These are phyloP conservation scores for Epichloe uncinata DNA, from an alignment of 2,329 filamentous ascomycete species.

Conservation along the genomic window DNA sequence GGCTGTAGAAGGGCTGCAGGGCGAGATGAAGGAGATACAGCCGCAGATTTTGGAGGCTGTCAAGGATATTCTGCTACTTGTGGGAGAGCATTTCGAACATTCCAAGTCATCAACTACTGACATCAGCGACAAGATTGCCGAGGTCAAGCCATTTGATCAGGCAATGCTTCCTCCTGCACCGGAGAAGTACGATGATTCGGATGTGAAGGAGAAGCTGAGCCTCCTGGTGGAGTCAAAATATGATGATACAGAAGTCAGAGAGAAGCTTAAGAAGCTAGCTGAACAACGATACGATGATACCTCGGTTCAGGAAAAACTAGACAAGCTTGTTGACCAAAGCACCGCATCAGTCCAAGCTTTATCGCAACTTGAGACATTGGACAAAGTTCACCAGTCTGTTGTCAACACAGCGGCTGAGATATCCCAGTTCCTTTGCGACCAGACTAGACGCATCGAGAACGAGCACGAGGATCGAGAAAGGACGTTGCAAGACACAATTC, in stretches of 20 bases:
- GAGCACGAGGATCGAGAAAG: slow-evolving; percentile 69
- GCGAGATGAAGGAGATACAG: slow-evolving; percentile 67
- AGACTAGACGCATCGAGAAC: slow-evolving; percentile 60
- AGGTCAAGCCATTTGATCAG: slow-evolving; percentile 47
- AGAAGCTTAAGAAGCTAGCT: slow-evolving; percentile 37
- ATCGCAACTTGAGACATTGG: slow-evolving; percentile 65
- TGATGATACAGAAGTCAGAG: slow-evolving; percentile 31
- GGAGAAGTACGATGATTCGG: slow-evolving; percentile 35
- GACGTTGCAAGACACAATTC: slow-evolving; percentile 63
- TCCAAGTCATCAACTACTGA: slow-evolving; percentile 52
- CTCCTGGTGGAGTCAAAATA: slow-evolving; percentile 36
- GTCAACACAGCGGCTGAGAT: slow-evolving; percentile 74
- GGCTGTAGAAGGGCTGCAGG: slow-evolving; percentile 63
- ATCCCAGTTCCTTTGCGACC: slow-evolving; percentile 63
- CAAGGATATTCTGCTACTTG: slow-evolving; percentile 70
- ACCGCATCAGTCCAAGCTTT: slow-evolving; percentile 56
- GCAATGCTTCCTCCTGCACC: slow-evolving; percentile 40
- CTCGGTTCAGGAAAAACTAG: slow-evolving; percentile 24
- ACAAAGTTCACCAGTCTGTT: slow-evolving; percentile 81
- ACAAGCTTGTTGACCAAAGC: slow-evolving; percentile 46
- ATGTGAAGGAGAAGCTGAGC: slow-evolving; percentile 17
- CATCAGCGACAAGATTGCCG: slow-evolving; percentile 46
- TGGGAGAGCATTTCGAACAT: slow-evolving; percentile 80
- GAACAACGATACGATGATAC: slow-evolving; percentile 18
- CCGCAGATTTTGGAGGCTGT: slow-evolving; percentile 80